Percentiles rank a stretch among this genome's conserved stretches.
Conservation (phyloP, 2,329 filamentous ascomycete genomes). For the Sarocladiaceae sp. region DNA sequence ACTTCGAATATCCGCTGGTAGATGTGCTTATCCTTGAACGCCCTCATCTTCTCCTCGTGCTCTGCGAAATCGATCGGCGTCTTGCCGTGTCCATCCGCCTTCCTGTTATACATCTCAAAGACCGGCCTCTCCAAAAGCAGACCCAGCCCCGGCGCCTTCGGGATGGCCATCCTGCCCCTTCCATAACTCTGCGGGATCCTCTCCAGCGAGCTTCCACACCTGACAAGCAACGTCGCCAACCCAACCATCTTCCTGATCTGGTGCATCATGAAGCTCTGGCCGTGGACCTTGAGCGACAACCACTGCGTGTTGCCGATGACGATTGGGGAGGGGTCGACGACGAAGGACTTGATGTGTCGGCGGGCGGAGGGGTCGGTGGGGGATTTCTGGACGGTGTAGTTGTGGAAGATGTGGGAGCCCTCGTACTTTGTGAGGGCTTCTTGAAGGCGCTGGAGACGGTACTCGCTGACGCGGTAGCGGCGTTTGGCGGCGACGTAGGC, state of each 20-base stretch:
- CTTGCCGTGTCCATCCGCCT: constrained; percentile 56
- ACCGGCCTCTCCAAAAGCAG: constrained; percentile 85
- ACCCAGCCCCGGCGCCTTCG: constrained; percentile 86
- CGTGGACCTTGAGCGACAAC: constrained; percentile 92
- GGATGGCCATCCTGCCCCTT: constrained; percentile 69
- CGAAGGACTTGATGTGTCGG: constrained; percentile 87
- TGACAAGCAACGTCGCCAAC: constrained; percentile 77
- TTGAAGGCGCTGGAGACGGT: constrained; percentile 70
- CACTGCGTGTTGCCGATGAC: constrained; percentile 90
- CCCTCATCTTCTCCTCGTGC: constrained; percentile 70
- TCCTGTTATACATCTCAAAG: constrained; percentile 81
- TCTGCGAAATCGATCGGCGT: constrained; percentile 72
- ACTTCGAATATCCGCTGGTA: constrained; percentile 87
- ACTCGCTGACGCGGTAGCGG: constrained; percentile 70
- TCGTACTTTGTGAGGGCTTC: constrained; percentile 66
- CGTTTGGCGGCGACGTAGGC: constrained; percentile 80
- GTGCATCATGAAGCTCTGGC: constrained; percentile 99
- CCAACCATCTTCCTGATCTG: constrained; percentile 99
- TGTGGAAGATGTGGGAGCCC: constrained; percentile 90
- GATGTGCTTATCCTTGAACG: constrained; percentile 88
- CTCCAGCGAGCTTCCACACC: constrained; percentile 69
- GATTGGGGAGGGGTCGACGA: constrained; percentile 67
- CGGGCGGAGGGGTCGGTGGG: constrained; percentile 77
- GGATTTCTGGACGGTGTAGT: constrained; percentile 90
- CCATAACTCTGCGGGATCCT: constrained; percentile 72